Evolutionary conservation across 306 rosid genomes (phyloP).

Genomic region (Quercus cerris): DNA sequence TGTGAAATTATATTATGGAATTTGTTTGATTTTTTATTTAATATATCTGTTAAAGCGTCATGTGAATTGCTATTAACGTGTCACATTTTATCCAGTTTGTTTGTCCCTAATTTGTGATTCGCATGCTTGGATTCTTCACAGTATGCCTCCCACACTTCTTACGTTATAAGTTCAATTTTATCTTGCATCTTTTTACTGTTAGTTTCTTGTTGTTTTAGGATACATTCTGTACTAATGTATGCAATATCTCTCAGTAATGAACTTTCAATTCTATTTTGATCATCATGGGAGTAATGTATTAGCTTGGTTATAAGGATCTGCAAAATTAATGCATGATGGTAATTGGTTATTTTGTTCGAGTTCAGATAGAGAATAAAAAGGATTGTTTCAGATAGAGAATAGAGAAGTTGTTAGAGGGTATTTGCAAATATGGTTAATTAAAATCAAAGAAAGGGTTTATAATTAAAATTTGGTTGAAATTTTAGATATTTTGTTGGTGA

Average conservation of each 20-base stretch:
- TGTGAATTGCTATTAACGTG: not conserved
- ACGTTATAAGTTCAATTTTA: not conserved
- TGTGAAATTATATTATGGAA: too few species aligned
- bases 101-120: not conserved
- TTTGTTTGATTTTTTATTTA: too few species aligned
- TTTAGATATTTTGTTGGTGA: too few species aligned
- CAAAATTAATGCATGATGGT: not conserved
- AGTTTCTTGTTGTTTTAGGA: not conserved
- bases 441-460: too few species aligned
- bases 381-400: too few species aligned
- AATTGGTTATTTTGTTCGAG: too few species aligned
- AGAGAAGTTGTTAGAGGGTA: too few species aligned
- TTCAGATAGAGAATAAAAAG: too few species aligned
- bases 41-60: not conserved
- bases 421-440: too few species aligned
- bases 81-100: not conserved
- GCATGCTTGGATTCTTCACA: not conserved
- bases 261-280: not conserved
- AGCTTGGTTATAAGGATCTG: not conserved
- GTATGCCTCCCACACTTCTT: not conserved
- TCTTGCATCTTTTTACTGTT: not conserved
- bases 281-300: not conserved
- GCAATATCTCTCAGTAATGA: not conserved
- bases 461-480: too few species aligned
- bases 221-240: not conserved